These are phyloP conservation scores for Fusarium paranaense DNA, from an alignment of 2,329 filamentous ascomycete genomes.

Conservation along the genomic window DNA sequence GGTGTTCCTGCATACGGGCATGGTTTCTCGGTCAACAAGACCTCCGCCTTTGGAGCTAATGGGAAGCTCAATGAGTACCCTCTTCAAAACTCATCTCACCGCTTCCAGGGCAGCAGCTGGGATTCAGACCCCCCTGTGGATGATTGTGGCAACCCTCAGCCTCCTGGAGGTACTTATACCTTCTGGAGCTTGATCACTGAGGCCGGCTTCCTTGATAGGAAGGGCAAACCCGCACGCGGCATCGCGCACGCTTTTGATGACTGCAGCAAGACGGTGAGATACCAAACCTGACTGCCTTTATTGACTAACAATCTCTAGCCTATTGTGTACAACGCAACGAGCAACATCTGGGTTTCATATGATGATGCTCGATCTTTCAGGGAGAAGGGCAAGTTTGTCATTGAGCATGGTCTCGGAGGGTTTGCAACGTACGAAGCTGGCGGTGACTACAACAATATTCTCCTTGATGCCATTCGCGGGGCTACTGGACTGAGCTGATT, in stretches of 20 bases:
- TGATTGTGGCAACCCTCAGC: slow-evolving; percentile 26
- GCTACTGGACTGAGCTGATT: slow-evolving; percentile 17
- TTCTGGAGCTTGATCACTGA: slow-evolving; percentile 40
- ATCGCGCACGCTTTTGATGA: slow-evolving; percentile 28
- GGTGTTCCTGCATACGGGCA: slow-evolving; percentile 31
- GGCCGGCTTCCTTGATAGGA: slow-evolving; percentile 22
- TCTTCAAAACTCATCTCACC: slow-evolving; percentile 28
- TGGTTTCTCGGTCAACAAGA: slow-evolving; percentile 34
- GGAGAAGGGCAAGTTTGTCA: slow-evolving; percentile 31
- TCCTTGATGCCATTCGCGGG: slow-evolving; percentile 30
- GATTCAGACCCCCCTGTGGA: slow-evolving; percentile 29
- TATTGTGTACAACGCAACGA: slow-evolving; percentile 19
- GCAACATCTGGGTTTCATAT: slow-evolving; percentile 36
- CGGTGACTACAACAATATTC: slow-evolving; percentile 38
- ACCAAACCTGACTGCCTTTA: fast-evolving
- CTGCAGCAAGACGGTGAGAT: slow-evolving; percentile 32
- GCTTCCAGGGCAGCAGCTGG: slow-evolving; percentile 41
- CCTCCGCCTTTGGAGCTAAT: slow-evolving; percentile 7
- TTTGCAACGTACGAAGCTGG: slow-evolving; percentile 36
- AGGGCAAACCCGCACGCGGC: slow-evolving; percentile 25
- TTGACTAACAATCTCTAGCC: slow-evolving; percentile 17
- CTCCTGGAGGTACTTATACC: slow-evolving; percentile 32
- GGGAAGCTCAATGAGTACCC: slow-evolving; percentile 28
- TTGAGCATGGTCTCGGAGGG: slow-evolving; percentile 22
- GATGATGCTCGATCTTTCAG: slow-evolving; percentile 29